Evolutionary conservation across 1,284 basidiomycete genomes (phyloP).

Genomic region (Ceratobasidium sp.): DNA sequence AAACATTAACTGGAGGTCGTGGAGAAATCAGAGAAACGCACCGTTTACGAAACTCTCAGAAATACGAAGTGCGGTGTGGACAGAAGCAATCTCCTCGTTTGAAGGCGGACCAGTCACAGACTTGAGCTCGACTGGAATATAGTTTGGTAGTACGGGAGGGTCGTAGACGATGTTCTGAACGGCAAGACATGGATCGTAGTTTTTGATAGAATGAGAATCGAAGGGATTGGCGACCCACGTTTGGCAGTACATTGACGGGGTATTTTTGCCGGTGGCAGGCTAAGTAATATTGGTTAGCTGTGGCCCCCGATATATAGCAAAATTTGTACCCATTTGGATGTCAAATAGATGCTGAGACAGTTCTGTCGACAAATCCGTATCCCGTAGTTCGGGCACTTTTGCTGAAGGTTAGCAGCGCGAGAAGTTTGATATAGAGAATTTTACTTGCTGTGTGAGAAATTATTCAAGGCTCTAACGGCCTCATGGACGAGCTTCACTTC

Average conservation of each 20-base stretch:
- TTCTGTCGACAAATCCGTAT: neutral
- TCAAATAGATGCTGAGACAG: conserved; percentile 1
- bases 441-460: neutral
- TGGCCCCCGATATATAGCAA: neutral
- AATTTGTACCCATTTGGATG: neutral
- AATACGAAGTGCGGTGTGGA: no score
- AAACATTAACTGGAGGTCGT: no score
- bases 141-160: no score
- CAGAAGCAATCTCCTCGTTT: no score
- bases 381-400: neutral
- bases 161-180: no score
- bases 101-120: no score
- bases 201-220: neutral
- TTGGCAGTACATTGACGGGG: neutral
- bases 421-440: no score
- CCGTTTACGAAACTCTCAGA: no score
- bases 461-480: neutral
- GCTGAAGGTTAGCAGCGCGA: neutral
- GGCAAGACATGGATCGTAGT: no score
- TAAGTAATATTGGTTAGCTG: neutral
- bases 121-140: no score
- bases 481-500: conserved; percentile 13
- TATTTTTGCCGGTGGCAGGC: neutral
- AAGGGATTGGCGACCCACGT: no score
- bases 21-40: no score